Percentiles rank a stretch among this genome's conserved stretches.
phyloP scores from a whole-genome alignment of 1,284 basidiomycete species.

The Tremellales sp. region DNA sequence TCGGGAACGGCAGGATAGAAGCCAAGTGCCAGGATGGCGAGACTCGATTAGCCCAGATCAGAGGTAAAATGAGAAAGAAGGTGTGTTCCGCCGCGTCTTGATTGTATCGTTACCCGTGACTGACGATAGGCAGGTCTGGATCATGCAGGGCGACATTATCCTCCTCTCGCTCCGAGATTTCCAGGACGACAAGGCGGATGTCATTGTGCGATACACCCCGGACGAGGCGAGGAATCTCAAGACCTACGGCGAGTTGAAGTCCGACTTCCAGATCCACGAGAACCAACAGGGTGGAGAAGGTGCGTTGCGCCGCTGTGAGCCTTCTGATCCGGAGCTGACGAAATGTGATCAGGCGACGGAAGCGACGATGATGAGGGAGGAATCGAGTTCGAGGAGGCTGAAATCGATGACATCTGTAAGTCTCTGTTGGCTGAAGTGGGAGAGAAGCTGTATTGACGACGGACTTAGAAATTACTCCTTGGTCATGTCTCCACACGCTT shows the following conservation, averaged over 20 bases:
- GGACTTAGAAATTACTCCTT: too few species aligned
- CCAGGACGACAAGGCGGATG: constrained; percentile 99
- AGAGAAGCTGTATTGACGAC: too few species aligned
- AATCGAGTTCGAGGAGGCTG: constrained; percentile 76
- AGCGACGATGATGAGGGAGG: constrained; percentile 61
- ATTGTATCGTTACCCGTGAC: not conserved
- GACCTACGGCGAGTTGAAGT: constrained; percentile 95
- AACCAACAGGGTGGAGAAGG: constrained; percentile 74
- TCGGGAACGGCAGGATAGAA: constrained; percentile 95
- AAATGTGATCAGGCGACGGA: constrained; percentile 12
- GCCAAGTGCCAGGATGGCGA: constrained; percentile 98
- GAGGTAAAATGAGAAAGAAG: constrained; percentile 99
- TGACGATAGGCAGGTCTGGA: constrained; percentile 77
- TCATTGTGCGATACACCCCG: constrained; percentile 97
- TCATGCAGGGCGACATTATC: constrained; percentile 97
- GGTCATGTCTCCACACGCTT: too few species aligned
- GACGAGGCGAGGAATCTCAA: constrained; percentile 79
- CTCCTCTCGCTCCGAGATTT: constrained; percentile 95
- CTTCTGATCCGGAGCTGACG: not conserved
- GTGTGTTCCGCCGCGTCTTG: constrained; percentile 52
- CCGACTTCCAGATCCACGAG: constrained; percentile 98
- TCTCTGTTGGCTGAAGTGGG: too few species aligned
- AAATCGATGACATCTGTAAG: constrained; percentile 53
- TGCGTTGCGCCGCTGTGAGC: constrained; percentile 45
- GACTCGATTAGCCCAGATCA: constrained; percentile 95